Base-by-base conservation (phyloP, 179 eudicot genomes). In the Silene coronaria region DNA sequence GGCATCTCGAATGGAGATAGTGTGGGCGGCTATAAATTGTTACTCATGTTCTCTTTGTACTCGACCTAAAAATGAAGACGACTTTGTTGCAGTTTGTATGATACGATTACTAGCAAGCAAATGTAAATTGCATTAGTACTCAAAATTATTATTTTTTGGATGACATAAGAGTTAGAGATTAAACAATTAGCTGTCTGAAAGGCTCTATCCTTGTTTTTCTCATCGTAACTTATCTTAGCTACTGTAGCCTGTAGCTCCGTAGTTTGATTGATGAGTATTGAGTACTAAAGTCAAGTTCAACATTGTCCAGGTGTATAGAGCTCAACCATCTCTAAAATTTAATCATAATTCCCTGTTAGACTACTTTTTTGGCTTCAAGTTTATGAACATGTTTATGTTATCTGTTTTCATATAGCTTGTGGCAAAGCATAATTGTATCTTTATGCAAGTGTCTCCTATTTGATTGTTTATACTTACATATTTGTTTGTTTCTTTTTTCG, bases 401-500 rank as follows among this genome's bases (percentile, higher is more conserved):
- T 66, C n/a, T 70, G 11, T 28, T 79, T 63, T 13, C 34, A 17
- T 55, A 23, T 59, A 63, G 74, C 57, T 77, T 45, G 32, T 58
- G 32, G 60, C 62, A 28, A 66, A 67, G 16, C 21, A 59, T 48
- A 11, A 21, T 68, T 63, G 19, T 74, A 24, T 38, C 36, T 24
- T 68, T n/a, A 23, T 73, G n/a, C 59, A 61, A 36, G n/a, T 55
- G 14, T 21, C 36, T 58, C 53, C 53, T 46, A 22, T 36, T 24
- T 27, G 69, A 10, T 63, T 0, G 60, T 67, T 10, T 45, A 5
- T 69, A 4, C 24, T 38, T 66, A 79, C 51, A 38, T 68, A 11
- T 6, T 16, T 42, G 42, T 67, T 55, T 68, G 73, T 19, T 10
- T 16, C 30, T 45, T 67, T 55, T 63, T 73, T 14, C 46, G 14